A percentile compares a stretch with the other conserved stretches of the same genome.
Evolutionary conservation across 1,139 yeast species (phyloP).

Genomic region (Blastobotrys capitulatus): DNA sequence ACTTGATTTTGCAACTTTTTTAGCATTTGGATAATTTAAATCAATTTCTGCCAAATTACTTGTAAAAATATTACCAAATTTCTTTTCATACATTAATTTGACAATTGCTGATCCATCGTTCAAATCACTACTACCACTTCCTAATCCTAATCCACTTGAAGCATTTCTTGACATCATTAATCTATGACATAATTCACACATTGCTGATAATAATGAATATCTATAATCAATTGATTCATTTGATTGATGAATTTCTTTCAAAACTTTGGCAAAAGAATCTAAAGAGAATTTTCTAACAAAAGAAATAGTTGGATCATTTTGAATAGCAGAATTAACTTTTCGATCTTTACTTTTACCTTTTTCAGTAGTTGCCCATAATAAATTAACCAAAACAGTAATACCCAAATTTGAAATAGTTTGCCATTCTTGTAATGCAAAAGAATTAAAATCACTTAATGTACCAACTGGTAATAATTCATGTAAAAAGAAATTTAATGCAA

Average conservation of each 20-base stretch:
- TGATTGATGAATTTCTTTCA: slow-evolving; percentile 45
- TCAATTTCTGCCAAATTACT: slow-evolving; percentile 58
- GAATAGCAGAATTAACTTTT: slow-evolving; percentile 19
- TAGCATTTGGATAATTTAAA: slow-evolving; percentile 63
- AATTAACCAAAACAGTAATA: slow-evolving; percentile 33
- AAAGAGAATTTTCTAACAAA: slow-evolving; percentile 69
- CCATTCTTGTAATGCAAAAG: slow-evolving; percentile 24
- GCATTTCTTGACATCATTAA: slow-evolving; percentile 27
- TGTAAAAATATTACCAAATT: slow-evolving; percentile 54
- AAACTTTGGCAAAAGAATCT: slow-evolving; percentile 60
- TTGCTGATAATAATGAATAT: slow-evolving; percentile 51
- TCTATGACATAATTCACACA: slow-evolving; percentile 45
- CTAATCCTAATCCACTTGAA: slow-evolving; percentile 24
- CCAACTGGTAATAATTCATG: slow-evolving; percentile 68
- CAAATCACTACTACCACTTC: neutral
- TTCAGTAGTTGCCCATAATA: slow-evolving; percentile 57
- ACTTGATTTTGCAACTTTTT: slow-evolving; percentile 50
- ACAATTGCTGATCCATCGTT: slow-evolving; percentile 56
- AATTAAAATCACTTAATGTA: slow-evolving; percentile 30
- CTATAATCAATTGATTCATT: slow-evolving; percentile 36
- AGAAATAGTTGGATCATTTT: slow-evolving; percentile 61
- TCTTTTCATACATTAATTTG: slow-evolving; percentile 61
- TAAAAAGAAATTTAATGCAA: slow-evolving; percentile 69
- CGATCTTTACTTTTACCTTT: slow-evolving; percentile 26
- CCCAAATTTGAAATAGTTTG: slow-evolving; percentile 47